Evolutionary conservation across 305 asterid species (phyloP), one percentile per base, ranked within the genome.

Genomic region (Salvia sclarea): DNA sequence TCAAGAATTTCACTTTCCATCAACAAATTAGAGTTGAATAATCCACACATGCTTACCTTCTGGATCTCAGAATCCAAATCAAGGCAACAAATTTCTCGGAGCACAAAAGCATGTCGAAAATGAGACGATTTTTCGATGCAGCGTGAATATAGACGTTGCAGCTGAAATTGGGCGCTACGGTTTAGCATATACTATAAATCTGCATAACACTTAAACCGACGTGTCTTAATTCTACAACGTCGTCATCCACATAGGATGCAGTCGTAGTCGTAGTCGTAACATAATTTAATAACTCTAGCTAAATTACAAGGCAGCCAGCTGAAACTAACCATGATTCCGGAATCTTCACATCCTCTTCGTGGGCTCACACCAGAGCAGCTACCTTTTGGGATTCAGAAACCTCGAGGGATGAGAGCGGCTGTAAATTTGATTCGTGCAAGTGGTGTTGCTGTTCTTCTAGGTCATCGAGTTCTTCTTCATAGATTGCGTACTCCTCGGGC

Each of bases 401-500:
- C 43, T 60, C 75, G 1, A 67, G 81, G 60, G 85, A 66, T 50
- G 71, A 75, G 73, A 66, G 38, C 49, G 22, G 8, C 54, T 62
- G 68, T 20, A 25, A 44, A 73, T 59, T 65, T 47, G 75, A 66
- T 33, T 78, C 75, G 30, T 58, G 76, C 64, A 61, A 75, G 58
- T 67, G 76, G 43, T 61, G 75, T 49, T 73, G 79, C 63, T 77
- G 80, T 54, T 76, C 83, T 60, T 83, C 91, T 60, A 69, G 68
- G 71, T 74, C 77, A 64, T 83, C 88, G 18, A 86, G 78, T 78
- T 86, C 83, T 78, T 74, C 74, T 75, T 86, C 97, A 65, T 81
- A 80, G 49, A 71, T 58, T 48, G 82, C 86, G 59, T 79, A 88
- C 68, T 84, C 95, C 80, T 79, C 86, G 5, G 97, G 96, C 66